Base-by-base conservation (phyloP, 768 basidiomycete genomes). In the Calocybe indica region DNA sequence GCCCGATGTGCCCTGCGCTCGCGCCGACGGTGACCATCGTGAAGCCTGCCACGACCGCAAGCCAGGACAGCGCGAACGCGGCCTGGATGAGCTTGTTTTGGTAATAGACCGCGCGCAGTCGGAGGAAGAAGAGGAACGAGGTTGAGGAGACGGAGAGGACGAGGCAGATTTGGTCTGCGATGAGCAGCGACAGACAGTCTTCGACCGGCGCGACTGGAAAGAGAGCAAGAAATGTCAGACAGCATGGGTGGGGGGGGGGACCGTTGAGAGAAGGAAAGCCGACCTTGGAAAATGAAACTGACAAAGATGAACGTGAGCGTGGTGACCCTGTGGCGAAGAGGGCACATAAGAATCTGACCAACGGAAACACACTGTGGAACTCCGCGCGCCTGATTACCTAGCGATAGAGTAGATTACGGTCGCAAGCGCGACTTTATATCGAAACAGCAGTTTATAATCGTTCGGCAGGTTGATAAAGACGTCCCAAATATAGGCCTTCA, bases 31-130 rank as follows among this genome's bases (percentile, higher is more conserved):
- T 46, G 5, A 63, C 59, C 8, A 60, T 53, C 2, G 59, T 52
- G 9, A 67, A 22, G 2, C 53, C 51, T 6, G 52, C 67, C 33
- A 68, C 22, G 14, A 64, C 60, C 0, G 46, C 47, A 7, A 68
- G 53, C 66, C 65, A 69, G 13, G 67, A 55, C 6, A 57, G 40
- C 14, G 50, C 54, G 50, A 69, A 68, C 29, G 59, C 51, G 1
- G 43, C 45, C 12, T 58, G 43, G 30, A 65, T 34, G 14, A 51
- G 48, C 33, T 44, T 52, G 42, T 60, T 57, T 15, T 54, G 40
- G 40, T 55, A 47, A 44, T 53, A 67, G 9, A 67, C 49, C 0
- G 65, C 59, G 6, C 45, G 46, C 3, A 65, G 52, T 1, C 65
- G 63, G 45, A 60, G 54, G 49, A 62, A 55, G 49, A 68, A 66